These are phyloP conservation scores for Botrytis paeoniae DNA, from an alignment of 2,329 filamentous ascomycete genomes.

Conservation along the genomic window DNA sequence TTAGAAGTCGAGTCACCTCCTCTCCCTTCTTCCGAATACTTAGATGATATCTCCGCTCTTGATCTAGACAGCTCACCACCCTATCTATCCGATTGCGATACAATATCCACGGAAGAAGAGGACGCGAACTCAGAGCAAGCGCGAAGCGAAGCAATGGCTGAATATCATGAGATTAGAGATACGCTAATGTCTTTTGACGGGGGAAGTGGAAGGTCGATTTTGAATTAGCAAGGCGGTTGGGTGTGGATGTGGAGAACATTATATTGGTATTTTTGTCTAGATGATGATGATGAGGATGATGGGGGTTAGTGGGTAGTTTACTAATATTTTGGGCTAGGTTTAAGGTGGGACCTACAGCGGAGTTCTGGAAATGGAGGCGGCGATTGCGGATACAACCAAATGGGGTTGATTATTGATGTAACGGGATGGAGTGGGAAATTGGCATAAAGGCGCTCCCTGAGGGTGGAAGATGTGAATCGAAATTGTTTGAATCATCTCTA, in stretches of 20 bases:
- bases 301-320: not conserved
- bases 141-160: not conserved
- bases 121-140: not conserved
- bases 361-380: not conserved
- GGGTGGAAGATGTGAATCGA: rapidly evolving
- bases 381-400: not conserved
- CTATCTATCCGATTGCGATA: not conserved
- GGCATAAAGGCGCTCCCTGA: not conserved
- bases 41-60: not conserved
- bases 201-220: not conserved
- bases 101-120: not conserved
- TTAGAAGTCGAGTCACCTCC: not conserved
- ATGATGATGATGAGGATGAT: not conserved
- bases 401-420: rapidly evolving
- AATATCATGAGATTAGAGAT: not conserved
- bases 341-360: not conserved
- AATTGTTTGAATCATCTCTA: rapidly evolving
- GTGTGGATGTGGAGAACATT: not conserved
- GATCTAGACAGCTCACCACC: not conserved
- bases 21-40: not conserved
- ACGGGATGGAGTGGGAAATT: rapidly evolving
- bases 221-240: not conserved
- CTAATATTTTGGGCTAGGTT: not conserved
- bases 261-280: not conserved
- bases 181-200: not conserved